phyloP scores from a whole-genome alignment of 345 rosid genomes.

The Orychophragmus violaceus region DNA sequence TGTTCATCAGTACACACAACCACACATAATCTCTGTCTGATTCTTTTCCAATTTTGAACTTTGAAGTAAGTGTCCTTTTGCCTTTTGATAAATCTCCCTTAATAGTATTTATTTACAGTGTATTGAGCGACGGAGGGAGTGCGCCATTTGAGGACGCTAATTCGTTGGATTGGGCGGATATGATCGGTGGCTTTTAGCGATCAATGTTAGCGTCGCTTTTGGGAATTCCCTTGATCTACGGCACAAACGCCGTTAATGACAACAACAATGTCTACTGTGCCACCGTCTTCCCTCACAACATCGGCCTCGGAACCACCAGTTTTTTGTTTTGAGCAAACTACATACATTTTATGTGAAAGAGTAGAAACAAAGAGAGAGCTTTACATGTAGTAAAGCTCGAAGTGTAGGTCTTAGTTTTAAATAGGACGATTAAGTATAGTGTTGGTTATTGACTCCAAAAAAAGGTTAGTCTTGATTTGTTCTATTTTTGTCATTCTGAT shows the following conservation, averaged over 20 bases:
- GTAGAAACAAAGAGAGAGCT: background rate
- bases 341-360: background rate
- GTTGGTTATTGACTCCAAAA: too few species aligned
- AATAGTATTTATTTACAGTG: constrained; percentile 22
- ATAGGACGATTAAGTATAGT: background rate
- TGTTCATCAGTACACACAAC: too few species aligned
- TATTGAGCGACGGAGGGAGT: constrained; percentile 70
- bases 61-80: background rate
- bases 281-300: too few species aligned
- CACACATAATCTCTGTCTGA: background rate
- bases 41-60: background rate
- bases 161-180: constrained; percentile 56
- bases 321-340: constrained; percentile 13
- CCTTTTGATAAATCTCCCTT: background rate
- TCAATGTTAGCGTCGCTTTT: constrained; percentile 59
- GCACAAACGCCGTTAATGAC: constrained; percentile 89
- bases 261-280: constrained; percentile 69
- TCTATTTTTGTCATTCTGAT: background rate
- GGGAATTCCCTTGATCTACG: constrained; percentile 75
- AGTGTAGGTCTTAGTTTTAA: too few species aligned
- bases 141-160: constrained; percentile 49
- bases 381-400: too few species aligned
- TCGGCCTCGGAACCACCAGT: constrained; percentile 87
- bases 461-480: too few species aligned
- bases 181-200: constrained; percentile 48